Evolutionary conservation across 805 yeast species (phyloP), one percentile per base, ranked within the genome.

Genomic region (Myxozyma neotropica): DNA sequence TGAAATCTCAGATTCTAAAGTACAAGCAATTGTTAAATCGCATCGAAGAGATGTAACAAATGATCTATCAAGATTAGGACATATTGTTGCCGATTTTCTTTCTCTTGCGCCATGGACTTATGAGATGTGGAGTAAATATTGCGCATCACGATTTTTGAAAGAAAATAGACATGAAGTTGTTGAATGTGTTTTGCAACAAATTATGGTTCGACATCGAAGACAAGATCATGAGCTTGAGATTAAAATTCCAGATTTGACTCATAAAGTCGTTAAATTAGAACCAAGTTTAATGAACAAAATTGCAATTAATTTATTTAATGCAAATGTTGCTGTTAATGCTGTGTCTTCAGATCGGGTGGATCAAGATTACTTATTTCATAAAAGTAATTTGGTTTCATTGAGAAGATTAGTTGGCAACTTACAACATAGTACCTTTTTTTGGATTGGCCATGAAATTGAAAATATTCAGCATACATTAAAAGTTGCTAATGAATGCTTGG

Each of bases 321-420:
- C 89, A 0, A 88, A 86, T 1, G 73, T 86, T 46, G 88, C 89
- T 0, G 83, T 84, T 2, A 86, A 86, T 74, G 89, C 91, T 0
- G 87, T 86, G 2, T 82, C 89, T 4, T 85, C 90, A 0, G 89
- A 86, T 68, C 72, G 90, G 50, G 78, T 76, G 3, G 92, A 82
- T 64, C 76, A 78, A 24, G 91, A 86, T 70, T 86, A 84, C 70
- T 84, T 86, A 89, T 86, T 86, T 68, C 86, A 86, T 74, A 80
- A 84, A 0, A 71, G 80, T 0, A 85, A 85, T 66, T 74, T 82
- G 43, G 70, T 70, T 19, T 85, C 84, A 61, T 70, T 86, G 39
- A 73, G 85, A 59, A 71, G 85, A 50, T 75, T 86, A 63, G 79
- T 86, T 12, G 78, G 81, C 3, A 86, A 86, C 67, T 69, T 86